phyloP scores from a whole-genome alignment of 345 rosid genomes.

The Salix arbutifolia region DNA sequence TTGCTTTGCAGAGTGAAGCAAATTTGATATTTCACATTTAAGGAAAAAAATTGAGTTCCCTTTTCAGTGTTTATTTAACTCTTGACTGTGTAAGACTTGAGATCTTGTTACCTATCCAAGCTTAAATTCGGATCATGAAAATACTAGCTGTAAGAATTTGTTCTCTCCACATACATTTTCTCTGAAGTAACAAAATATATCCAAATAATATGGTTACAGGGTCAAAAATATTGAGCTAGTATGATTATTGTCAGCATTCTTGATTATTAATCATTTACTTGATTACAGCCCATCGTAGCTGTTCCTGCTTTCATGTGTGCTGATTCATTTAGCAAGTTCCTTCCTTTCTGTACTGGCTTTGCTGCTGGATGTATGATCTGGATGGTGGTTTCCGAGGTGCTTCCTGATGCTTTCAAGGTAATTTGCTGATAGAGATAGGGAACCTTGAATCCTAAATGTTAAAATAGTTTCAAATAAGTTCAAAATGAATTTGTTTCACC shows the following conservation, averaged over 20 bases:
- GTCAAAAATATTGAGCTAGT: not conserved
- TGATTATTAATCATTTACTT: not conserved
- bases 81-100: not conserved
- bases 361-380: conserved; percentile 99
- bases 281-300: conserved; percentile 82
- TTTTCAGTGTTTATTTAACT: not conserved
- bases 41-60: not conserved
- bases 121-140: not conserved
- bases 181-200: not conserved
- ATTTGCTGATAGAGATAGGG: not conserved
- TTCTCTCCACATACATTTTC: not conserved
- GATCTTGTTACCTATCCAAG: not conserved
- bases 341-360: conserved; percentile 98
- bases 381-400: conserved; percentile 99
- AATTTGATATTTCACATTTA: not conserved
- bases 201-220: not conserved
- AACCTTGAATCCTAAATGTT: not conserved
- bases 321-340: conserved; percentile 86
- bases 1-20: not conserved
- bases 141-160: not conserved
- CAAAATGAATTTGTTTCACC: not conserved
- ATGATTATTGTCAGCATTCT: not conserved
- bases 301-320: conserved; percentile 98
- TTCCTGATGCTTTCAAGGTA: conserved; percentile 99
- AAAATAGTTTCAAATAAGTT: not conserved